Evolutionary conservation across 2,329 filamentous ascomycete genomes (phyloP).

Genomic region (Hypoxylon sp.): DNA sequence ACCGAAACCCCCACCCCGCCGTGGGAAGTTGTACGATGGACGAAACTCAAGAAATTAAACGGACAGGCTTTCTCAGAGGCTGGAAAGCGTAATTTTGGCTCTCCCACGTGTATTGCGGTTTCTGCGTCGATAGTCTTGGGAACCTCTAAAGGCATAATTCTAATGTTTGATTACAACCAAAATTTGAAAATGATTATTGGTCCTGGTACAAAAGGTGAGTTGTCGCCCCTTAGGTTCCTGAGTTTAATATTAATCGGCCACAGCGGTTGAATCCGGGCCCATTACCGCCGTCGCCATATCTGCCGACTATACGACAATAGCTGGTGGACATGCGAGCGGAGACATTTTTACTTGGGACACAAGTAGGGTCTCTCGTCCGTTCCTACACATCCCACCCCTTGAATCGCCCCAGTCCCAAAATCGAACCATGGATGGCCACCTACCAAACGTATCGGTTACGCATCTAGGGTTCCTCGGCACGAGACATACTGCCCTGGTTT

Average conservation of each 20-base stretch:
- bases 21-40: constrained; percentile 98
- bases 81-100: constrained; percentile 90
- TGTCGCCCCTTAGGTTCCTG: background rate
- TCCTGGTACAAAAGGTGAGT: constrained; percentile 84
- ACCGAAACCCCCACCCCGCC: constrained; percentile 78
- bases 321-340: constrained; percentile 87
- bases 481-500: constrained; percentile 91
- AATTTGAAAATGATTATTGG: constrained; percentile 94
- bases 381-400: constrained; percentile 84
- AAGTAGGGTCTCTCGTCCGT: constrained; percentile 80
- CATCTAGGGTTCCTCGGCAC: constrained; percentile 96
- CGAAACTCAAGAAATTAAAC: constrained; percentile 87
- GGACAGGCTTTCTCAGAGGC: constrained; percentile 91
- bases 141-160: constrained; percentile 91
- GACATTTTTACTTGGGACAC: constrained; percentile 98
- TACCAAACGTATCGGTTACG: constrained; percentile 78
- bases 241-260: constrained; percentile 44
- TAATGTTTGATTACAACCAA: constrained; percentile 98
- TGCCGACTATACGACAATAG: constrained; percentile 91
- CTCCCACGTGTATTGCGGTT: constrained; percentile 87
- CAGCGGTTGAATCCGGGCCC: constrained; percentile 88
- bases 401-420: constrained; percentile 70
- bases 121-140: constrained; percentile 89
- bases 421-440: constrained; percentile 81
- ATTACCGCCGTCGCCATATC: constrained; percentile 90